Evolutionary conservation across 345 rosid genomes (phyloP).

Genomic region (Pelargonium nanum): DNA sequence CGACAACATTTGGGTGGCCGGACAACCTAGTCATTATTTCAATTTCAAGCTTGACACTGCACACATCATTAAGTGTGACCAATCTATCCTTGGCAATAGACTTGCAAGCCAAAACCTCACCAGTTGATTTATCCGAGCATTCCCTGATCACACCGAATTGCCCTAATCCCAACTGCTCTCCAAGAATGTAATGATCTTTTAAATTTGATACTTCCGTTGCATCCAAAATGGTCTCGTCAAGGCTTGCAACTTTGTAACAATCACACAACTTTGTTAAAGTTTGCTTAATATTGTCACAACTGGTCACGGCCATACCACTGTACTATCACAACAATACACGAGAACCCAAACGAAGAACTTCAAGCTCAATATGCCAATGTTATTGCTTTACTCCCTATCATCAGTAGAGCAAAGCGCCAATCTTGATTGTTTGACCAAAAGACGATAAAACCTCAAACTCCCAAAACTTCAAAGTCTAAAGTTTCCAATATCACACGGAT

Average conservation of each 20-base stretch:
- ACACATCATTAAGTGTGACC: conserved; percentile 50
- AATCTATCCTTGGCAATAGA: conserved; percentile 58
- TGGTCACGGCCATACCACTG: too few relatives aligned
- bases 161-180: conserved; percentile 74
- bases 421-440: too few relatives aligned
- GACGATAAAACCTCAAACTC: too few relatives aligned
- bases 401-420: too few relatives aligned
- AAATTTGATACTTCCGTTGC: conserved; percentile 43
- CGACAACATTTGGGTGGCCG: conserved; percentile 57
- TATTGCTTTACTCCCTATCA: too few relatives aligned
- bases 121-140: conserved; percentile 45
- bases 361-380: too few relatives aligned
- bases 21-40: conserved; percentile 66
- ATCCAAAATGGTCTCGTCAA: conserved; percentile 41
- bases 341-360: too few relatives aligned
- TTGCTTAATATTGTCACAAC: too few relatives aligned
- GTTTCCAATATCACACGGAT: too few relatives aligned
- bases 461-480: too few relatives aligned
- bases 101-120: conserved; percentile 58
- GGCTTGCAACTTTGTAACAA: conserved; percentile 38
- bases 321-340: too few relatives aligned
- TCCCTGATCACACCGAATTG: conserved; percentile 69
- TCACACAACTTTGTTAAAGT: conserved; percentile 11
- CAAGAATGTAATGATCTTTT: conserved; percentile 49
- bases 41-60: conserved; percentile 59